Conservation (phyloP, 331 rosid genomes). For the Pyrus hybrid region DNA sequence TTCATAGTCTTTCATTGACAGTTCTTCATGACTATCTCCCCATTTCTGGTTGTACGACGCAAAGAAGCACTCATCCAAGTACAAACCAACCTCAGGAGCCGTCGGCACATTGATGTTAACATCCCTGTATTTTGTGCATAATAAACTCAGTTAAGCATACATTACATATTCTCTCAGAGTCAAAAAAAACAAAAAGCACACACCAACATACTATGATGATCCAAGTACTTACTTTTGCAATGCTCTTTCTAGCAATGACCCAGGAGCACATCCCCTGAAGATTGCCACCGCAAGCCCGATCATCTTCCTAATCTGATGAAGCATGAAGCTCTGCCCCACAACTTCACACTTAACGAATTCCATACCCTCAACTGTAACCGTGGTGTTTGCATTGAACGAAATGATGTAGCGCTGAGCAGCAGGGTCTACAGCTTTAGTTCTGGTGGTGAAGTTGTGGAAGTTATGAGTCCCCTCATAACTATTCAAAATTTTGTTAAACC, state of each 20-base stretch:
- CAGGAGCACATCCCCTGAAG: constrained; percentile 72
- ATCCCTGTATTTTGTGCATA: constrained; percentile 39
- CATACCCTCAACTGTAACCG: constrained; percentile 49
- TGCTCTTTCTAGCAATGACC: constrained; percentile 66
- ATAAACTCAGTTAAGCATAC: not conserved
- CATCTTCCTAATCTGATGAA: constrained; percentile 94
- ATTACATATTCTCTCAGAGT: not conserved
- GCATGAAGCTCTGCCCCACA: constrained; percentile 99
- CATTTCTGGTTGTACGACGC: constrained; percentile 85
- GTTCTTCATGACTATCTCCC: constrained; percentile 84
- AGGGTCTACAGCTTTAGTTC: constrained; percentile 91
- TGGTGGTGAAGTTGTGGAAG: constrained; percentile 93
- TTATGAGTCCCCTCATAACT: constrained; percentile 79
- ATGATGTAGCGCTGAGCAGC: constrained; percentile 70
- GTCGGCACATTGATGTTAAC: constrained; percentile 80
- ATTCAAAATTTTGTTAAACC: constrained; percentile 69
- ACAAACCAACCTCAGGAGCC: constrained; percentile 93
- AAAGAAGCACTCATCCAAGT: constrained; percentile 84
- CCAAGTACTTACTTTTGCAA: constrained; percentile 57
- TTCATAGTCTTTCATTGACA: constrained; percentile 69
- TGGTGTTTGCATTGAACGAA: constrained; percentile 54
- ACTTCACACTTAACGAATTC: constrained; percentile 88
- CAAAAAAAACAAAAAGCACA: not conserved
- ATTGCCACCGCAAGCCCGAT: constrained; percentile 92
- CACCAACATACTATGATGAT: not conserved